Conservation (phyloP, 177 flowering plant genomes). For the Tripterygium wilfordii region DNA sequence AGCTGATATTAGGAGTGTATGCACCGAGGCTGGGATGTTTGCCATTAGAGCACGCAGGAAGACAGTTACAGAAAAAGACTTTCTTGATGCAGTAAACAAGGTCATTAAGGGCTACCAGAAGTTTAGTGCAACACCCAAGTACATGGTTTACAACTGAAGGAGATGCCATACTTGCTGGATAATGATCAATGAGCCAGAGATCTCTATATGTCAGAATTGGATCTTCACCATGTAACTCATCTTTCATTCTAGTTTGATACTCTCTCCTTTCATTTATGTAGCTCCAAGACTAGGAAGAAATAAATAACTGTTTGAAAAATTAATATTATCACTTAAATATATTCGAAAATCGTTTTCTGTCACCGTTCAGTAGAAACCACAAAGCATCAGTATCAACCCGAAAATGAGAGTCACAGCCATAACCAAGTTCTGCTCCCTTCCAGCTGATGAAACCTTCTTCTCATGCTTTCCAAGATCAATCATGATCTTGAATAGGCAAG, state of each 20-base stretch:
- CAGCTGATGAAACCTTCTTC: slow-evolving; percentile 5
- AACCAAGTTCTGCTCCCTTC: background rate
- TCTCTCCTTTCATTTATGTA: too few species aligned
- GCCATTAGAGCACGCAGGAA: slow-evolving; percentile 92
- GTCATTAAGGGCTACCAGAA: slow-evolving; percentile 94
- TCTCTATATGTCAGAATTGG: too few species aligned
- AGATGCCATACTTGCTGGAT: too few species aligned
- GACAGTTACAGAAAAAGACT: slow-evolving; percentile 96
- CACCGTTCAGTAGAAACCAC: background rate
- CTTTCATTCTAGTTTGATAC: too few species aligned
- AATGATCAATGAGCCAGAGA: too few species aligned
- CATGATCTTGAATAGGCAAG: slow-evolving; percentile 66
- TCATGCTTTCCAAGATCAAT: slow-evolving; percentile 49
- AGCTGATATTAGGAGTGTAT: slow-evolving; percentile 93
- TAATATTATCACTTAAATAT: too few species aligned
- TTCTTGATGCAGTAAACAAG: slow-evolving; percentile 94
- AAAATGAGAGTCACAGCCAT: background rate
- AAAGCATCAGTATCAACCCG: background rate
- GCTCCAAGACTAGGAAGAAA: too few species aligned
- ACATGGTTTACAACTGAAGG: slow-evolving; percentile 87
- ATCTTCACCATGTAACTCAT: too few species aligned
- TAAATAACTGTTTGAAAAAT: too few species aligned
- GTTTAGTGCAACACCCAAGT: slow-evolving; percentile 95
- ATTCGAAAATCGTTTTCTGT: too few species aligned
- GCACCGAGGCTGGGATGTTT: slow-evolving; percentile 97